A percentile compares a stretch with the other conserved stretches of the same genome.
phyloP scores from a whole-genome alignment of 352 stramenopile genomes.

The Phytophthora citrophthora region DNA sequence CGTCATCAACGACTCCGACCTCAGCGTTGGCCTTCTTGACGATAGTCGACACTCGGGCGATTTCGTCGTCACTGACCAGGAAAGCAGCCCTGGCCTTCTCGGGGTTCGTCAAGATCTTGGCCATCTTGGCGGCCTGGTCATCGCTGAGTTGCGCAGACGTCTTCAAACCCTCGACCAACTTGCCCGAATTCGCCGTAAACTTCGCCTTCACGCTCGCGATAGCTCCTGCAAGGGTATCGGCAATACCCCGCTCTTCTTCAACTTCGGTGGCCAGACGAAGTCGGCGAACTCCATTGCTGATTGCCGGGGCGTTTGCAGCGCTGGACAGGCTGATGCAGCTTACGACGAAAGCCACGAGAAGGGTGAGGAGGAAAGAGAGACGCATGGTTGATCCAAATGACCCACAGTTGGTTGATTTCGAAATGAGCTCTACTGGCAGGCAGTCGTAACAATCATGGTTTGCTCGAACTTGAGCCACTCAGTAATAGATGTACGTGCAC shows the following conservation, averaged over 20 bases:
- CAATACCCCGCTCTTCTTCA: not conserved
- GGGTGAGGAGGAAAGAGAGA: not conserved
- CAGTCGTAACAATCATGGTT: no score
- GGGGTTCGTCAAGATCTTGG: not conserved
- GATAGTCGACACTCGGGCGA: not conserved
- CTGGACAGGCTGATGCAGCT: not conserved
- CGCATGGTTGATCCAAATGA: slow-evolving; percentile 2
- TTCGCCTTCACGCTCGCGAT: not conserved
- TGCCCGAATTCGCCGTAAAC: not conserved
- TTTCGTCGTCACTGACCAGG: not conserved
- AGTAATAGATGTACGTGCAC: no score
- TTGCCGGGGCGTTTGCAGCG: not conserved
- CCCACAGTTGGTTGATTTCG: not conserved
- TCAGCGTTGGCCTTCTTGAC: not conserved
- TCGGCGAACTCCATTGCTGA: not conserved
- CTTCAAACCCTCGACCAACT: not conserved
- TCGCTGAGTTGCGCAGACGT: not conserved
- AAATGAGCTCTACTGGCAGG: no score
- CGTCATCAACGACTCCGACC: no score
- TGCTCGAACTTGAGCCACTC: no score
- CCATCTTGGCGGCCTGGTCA: not conserved
- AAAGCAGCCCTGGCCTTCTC: not conserved
- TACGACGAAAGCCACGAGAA: slow-evolving; percentile 3
- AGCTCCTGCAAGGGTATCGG: not conserved
- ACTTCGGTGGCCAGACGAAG: not conserved